Evolutionary conservation across 1,284 basidiomycete genomes (phyloP), one percentile per base, ranked within the genome.

Genomic region (Rugosomyces carneus): DNA sequence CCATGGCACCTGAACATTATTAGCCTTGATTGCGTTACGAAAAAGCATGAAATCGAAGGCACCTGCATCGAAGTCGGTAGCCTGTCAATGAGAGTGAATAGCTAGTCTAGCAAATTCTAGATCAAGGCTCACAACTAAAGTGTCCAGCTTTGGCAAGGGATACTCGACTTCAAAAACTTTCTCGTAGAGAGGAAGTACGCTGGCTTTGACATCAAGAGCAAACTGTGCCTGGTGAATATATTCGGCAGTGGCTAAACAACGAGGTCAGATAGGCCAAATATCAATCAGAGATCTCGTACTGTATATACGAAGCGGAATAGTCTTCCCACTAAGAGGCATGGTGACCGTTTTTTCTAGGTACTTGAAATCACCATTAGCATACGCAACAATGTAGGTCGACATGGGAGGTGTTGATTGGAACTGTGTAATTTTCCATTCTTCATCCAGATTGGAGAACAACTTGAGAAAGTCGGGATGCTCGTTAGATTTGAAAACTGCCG

Each of bases 101-200:
- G 21, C 21, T 1, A n/a, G 10, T 39, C 0, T 44, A 23, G 2
- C 34, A 43, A 13, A 31, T n/a, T 37, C 20, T 16, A 2, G 13
- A 34, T 5, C 23, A 37, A 20, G 18, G 62, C 78, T 54, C 59
- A 83, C 83, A 48, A 87, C 81, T 10, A 94, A 73, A 1, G 92
- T 93, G 61, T 96, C 93, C 39, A 95, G 75, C 70, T 98, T 97
- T 13, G 94, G 92, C 39, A 97, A 73, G 18, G 94, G 92, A 64
- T 88, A 96, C 52, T 88, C 89, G 53, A 95, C 82, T 55, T 92
- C 84, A 58, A 95, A 95, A 43, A 93, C 78, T 62, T 90, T 76
- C 67, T 99, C 95, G 63, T 97, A 98, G n/a, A 94, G 65, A 16
- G 93, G 93, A 21, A 97, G 71, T 3, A 93, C 89, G 57, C 79